Evolutionary conservation across 148 eudicot species (phyloP).

Genomic region (Rhododendron simsii): DNA sequence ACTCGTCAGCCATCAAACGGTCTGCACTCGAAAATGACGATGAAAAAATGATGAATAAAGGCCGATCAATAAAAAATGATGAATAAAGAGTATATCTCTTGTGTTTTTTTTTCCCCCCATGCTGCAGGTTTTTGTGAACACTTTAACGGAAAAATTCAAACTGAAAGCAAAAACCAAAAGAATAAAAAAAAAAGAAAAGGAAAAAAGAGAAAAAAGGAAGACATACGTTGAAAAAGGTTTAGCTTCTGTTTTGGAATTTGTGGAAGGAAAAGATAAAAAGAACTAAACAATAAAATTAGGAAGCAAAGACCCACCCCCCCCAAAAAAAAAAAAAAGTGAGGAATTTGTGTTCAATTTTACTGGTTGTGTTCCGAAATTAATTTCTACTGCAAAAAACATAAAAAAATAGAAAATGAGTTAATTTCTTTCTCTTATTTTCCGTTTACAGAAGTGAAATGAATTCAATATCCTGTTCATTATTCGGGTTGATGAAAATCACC

Average conservation of each 20-base stretch:
- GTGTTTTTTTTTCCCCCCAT: too few species aligned
- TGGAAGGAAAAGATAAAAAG: not conserved
- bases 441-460: too few species aligned
- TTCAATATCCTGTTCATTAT: too few species aligned
- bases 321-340: not conserved
- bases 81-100: too few species aligned
- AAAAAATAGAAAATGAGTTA: too few species aligned
- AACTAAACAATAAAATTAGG: not conserved
- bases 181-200: conserved; percentile 8
- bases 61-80: too few species aligned
- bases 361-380: not conserved
- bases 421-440: too few species aligned
- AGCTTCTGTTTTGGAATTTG: not conserved
- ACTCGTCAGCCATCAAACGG: conserved; percentile 85
- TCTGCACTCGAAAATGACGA: conserved; percentile 28
- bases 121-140: not conserved
- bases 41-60: not conserved
- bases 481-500: too few species aligned
- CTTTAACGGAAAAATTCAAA: conserved; percentile 18
- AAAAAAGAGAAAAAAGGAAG: not conserved
- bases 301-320: not conserved
- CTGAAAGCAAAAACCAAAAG: not conserved
- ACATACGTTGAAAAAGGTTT: conserved; percentile 3
- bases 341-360: not conserved
- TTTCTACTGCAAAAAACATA: not conserved